Evolutionary conservation across 306 rosid species (phyloP).

Genomic region (Arachis stenosperma): DNA sequence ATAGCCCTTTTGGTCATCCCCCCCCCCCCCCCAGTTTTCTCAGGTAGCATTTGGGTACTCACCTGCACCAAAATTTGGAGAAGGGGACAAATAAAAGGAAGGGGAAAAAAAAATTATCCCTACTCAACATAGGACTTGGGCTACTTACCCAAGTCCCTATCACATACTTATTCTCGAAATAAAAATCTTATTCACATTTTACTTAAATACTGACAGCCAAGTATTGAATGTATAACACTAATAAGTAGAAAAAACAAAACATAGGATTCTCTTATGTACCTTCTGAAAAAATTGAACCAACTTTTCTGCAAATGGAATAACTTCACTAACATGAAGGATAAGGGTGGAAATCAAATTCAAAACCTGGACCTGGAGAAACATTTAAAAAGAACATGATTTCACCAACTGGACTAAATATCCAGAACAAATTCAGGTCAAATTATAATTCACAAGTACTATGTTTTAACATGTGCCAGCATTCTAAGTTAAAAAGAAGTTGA

Average conservation of each 20-base stretch:
- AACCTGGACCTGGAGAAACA: conserved; percentile 83
- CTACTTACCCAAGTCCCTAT: not conserved
- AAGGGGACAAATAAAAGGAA: no score
- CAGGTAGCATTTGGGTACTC: no score
- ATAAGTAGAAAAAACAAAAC: conserved; percentile 22
- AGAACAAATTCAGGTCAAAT: conserved; percentile 19
- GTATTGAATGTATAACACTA: conserved; percentile 26
- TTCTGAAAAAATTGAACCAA: conserved; percentile 87
- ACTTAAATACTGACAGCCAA: conserved; percentile 22
- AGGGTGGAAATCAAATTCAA: conserved; percentile 83
- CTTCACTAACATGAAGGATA: conserved; percentile 75
- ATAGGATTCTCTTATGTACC: conserved; percentile 50
- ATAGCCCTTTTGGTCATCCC: no score
- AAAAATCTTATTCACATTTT: conserved; percentile 26
- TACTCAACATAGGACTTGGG: no score
- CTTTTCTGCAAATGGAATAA: conserved; percentile 72
- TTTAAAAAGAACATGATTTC: conserved; percentile 37
- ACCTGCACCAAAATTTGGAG: no score
- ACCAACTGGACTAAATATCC: conserved; percentile 24
- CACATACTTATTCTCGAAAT: conserved; percentile 13
- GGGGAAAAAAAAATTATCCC: no score
- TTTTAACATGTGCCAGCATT: conserved; percentile 27
- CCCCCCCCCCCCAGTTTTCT: no score
- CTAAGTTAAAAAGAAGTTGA: conserved; percentile 14
- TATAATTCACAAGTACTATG: not conserved